A percentile compares a stretch with the other conserved stretches of the same genome.
These are phyloP conservation scores for Chytriomyces sp. DNA, from an alignment of 192 early-diverging fungal species.

Conservation along the genomic window DNA sequence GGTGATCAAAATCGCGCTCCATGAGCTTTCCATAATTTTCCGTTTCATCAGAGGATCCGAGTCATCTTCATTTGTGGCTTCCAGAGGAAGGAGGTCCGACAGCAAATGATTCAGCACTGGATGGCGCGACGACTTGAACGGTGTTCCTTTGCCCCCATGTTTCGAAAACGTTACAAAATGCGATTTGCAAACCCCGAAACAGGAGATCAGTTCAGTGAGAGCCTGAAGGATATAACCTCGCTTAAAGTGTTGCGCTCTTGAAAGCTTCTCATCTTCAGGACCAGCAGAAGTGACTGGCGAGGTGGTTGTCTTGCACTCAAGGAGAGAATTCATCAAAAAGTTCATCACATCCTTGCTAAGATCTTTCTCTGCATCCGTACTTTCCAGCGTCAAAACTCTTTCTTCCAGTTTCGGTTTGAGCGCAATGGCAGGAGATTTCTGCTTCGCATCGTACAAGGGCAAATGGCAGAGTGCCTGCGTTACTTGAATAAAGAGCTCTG, in stretches of 20 bases:
- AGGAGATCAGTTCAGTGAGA: conserved; percentile 84
- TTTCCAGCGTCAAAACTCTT: not conserved
- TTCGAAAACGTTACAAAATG: conserved; percentile 39
- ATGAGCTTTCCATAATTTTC: conserved; percentile 43
- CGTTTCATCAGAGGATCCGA: conserved; percentile 11
- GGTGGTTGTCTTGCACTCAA: conserved; percentile 25
- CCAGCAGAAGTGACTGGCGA: not conserved
- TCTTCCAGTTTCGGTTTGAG: conserved; percentile 39
- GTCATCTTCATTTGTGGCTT: conserved; percentile 8
- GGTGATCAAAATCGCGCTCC: conserved; percentile 43
- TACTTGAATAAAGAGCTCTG: conserved; percentile 70
- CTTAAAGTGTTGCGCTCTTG: conserved; percentile 38
- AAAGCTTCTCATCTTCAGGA: not conserved
- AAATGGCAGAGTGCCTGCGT: conserved; percentile 68
- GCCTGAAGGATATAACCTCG: conserved; percentile 85
- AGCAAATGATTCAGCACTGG: conserved; percentile 66
- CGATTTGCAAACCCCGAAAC: conserved; percentile 79
- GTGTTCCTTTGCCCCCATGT: conserved; percentile 47
- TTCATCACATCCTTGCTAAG: conserved; percentile 59
- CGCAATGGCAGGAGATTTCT: conserved; percentile 65
- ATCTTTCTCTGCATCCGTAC: conserved; percentile 37
- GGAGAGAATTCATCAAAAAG: conserved; percentile 61
- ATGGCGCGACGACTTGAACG: conserved; percentile 44
- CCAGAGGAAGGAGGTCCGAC: conserved; percentile 70
- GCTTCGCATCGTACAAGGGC: conserved; percentile 66